Percentiles rank a stretch among this genome's conserved stretches.
phyloP scores from a whole-genome alignment of 192 early-diverging fungal species.

The Lobulomyces angularis region DNA sequence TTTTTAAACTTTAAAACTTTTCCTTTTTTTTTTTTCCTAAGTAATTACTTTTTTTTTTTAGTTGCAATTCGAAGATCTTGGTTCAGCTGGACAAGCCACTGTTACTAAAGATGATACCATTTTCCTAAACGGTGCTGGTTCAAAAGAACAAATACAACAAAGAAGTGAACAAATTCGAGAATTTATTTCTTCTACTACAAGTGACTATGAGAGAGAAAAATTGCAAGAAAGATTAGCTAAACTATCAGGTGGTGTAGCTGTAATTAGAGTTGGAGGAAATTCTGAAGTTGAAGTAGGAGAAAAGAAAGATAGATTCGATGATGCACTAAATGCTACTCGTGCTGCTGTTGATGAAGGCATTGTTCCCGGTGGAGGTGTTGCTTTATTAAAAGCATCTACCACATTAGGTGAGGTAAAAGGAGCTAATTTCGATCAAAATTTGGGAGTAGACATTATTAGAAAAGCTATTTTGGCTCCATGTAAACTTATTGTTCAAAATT shows the following conservation, averaged over 20 bases:
- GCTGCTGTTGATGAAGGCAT: conserved; percentile 99
- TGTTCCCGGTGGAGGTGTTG: conserved; percentile 95
- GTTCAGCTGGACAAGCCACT: conserved; percentile 73
- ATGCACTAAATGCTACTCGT: conserved; percentile 95
- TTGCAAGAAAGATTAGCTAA: conserved; percentile 98
- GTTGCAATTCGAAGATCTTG: conserved; percentile 76
- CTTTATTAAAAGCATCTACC: conserved; percentile 86
- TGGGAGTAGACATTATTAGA: conserved; percentile 92
- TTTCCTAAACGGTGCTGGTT: conserved; percentile 88
- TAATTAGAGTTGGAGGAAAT: conserved; percentile 95
- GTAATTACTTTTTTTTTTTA: conserved; percentile 2
- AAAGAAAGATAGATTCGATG: conserved; percentile 99
- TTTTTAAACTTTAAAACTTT: conserved; percentile 1
- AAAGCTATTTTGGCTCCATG: conserved; percentile 88
- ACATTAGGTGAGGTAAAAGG: conserved; percentile 69
- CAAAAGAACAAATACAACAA: conserved; percentile 77
- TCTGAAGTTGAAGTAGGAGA: conserved; percentile 99
- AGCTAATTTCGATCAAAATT: conserved; percentile 98
- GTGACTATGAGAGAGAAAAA: conserved; percentile 99
- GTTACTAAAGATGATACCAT: conserved; percentile 99
- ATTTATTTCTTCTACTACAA: conserved; percentile 71
- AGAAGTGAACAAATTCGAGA: conserved; percentile 96
- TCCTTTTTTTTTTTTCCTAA: conserved; percentile 9
- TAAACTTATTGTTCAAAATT: conserved; percentile 92
- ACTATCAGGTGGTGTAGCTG: conserved; percentile 94